Conservation (phyloP, 805 yeast species). For the Yarrowia sp. region DNA sequence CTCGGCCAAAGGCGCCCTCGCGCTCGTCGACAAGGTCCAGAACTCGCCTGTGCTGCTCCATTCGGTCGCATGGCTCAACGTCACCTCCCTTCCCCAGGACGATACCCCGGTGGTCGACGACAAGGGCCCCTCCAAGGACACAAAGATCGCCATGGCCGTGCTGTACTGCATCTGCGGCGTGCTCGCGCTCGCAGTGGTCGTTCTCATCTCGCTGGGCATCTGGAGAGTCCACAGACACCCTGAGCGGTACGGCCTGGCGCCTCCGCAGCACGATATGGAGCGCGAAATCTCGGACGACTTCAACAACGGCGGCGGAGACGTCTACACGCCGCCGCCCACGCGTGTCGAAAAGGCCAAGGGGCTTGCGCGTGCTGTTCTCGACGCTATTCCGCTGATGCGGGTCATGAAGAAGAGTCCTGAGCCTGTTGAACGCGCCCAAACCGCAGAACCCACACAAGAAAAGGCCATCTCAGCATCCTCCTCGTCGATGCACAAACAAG, state of each 20-base stretch:
- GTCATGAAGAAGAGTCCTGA: neutral
- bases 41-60: conserved; percentile 21
- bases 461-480: neutral
- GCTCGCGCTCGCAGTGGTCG: conserved; percentile 35
- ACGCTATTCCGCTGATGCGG: conserved; percentile 39
- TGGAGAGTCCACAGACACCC: conserved; percentile 40
- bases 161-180: conserved; percentile 37
- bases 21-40: conserved; percentile 27
- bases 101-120: conserved; percentile 4
- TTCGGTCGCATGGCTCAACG: conserved; percentile 20
- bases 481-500: neutral
- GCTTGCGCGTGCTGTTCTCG: conserved; percentile 41
- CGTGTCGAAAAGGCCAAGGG: conserved; percentile 35
- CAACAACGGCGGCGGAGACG: conserved; percentile 28
- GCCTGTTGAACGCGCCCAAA: too few relatives aligned
- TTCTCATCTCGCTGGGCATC: conserved; percentile 39
- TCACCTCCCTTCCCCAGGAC: neutral
- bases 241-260: conserved; percentile 37
- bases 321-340: conserved; percentile 28
- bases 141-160: conserved; percentile 38
- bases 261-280: conserved; percentile 7
- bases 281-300: conserved; percentile 6
- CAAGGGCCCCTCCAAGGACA: conserved; percentile 4
- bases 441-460: neutral
- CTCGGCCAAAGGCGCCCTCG: conserved; percentile 28